Percentiles rank a stretch among this genome's conserved stretches.
These are phyloP conservation scores for Acacia concinna DNA, from an alignment of 331 rosid genomes.

Conservation along the genomic window DNA sequence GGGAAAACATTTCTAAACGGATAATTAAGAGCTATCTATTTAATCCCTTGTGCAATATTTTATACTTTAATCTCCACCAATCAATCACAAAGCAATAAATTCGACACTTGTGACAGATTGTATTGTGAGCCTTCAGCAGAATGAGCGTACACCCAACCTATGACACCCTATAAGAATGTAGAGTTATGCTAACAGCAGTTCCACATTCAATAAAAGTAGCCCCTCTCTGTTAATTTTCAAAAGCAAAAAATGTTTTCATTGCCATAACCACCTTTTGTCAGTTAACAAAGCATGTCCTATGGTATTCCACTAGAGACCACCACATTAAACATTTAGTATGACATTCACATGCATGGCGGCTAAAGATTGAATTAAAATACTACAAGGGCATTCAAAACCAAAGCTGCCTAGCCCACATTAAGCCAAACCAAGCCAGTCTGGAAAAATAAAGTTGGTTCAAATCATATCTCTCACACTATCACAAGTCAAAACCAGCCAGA, in stretches of 20 bases:
- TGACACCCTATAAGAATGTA: too few relatives aligned
- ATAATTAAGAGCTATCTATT: too few relatives aligned
- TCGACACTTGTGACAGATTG: background rate
- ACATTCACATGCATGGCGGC: background rate
- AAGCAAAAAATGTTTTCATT: background rate
- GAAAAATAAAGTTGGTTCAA: background rate
- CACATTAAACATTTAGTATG: background rate
- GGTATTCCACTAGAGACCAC: background rate
- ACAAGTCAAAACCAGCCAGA: background rate
- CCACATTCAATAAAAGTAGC: background rate
- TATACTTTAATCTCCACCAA: too few relatives aligned
- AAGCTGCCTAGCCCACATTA: background rate
- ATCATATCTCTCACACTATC: background rate
- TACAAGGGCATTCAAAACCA: background rate
- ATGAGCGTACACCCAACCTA: background rate
- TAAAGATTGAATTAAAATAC: background rate
- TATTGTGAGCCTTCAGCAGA: background rate
- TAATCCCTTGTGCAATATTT: too few relatives aligned
- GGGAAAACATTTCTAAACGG: too few relatives aligned
- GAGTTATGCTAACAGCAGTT: background rate
- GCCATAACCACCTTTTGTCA: constrained; percentile 5
- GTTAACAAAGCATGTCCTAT: constrained; percentile 10
- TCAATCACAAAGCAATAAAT: background rate
- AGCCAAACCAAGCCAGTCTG: background rate
- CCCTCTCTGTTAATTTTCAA: background rate